phyloP scores from a whole-genome alignment of 331 rosid species.

The Quercus tomentella region DNA sequence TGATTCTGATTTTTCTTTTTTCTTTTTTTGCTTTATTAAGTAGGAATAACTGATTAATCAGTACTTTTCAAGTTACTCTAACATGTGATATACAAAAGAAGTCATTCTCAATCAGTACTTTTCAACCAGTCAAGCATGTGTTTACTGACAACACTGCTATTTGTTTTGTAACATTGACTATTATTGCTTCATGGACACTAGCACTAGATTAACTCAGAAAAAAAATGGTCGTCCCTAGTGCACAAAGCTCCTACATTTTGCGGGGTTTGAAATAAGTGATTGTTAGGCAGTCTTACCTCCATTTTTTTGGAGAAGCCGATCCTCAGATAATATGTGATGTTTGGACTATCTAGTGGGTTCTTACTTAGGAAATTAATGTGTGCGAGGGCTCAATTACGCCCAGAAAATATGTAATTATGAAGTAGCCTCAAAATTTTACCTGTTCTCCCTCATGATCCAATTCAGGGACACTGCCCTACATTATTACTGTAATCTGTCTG shows the following conservation, averaged over 20 bases:
- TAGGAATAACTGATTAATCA: background rate
- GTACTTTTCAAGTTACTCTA: background rate
- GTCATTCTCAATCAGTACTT: background rate
- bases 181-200: background rate
- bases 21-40: background rate
- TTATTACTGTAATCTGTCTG: too few relatives aligned
- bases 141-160: background rate
- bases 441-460: too few relatives aligned
- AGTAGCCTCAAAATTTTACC: too few relatives aligned
- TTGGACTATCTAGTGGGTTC: too few relatives aligned
- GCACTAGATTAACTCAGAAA: background rate
- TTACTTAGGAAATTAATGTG: too few relatives aligned
- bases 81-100: background rate
- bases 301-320: too few relatives aligned
- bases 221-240: background rate
- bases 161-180: background rate
- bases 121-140: background rate
- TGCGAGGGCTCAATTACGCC: too few relatives aligned
- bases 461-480: too few relatives aligned
- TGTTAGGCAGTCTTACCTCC: background rate
- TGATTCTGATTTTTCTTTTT: background rate
- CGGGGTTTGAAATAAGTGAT: background rate
- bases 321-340: background rate
- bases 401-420: too few relatives aligned
- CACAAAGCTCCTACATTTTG: too few relatives aligned